These are phyloP conservation scores for Ilex asprella DNA, from an alignment of 257 asterid genomes.

Conservation along the genomic window DNA sequence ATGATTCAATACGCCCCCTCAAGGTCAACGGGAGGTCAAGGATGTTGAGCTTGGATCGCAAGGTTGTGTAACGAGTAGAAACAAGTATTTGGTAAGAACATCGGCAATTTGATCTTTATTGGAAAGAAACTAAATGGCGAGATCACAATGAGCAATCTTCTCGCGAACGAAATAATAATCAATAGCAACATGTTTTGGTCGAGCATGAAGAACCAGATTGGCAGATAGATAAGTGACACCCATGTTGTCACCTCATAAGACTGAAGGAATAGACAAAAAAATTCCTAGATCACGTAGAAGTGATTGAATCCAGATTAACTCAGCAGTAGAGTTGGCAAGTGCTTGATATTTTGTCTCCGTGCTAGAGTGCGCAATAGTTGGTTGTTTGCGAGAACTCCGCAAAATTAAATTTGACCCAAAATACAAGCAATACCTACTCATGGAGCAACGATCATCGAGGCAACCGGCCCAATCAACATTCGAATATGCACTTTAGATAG, in stretches of 20 bases:
- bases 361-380: background rate
- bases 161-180: too few relatives aligned
- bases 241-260: slow-evolving; percentile 1
- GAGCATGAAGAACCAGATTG: background rate
- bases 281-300: background rate
- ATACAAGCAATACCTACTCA: too few relatives aligned
- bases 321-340: background rate
- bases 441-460: too few relatives aligned
- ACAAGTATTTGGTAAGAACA: too few relatives aligned
- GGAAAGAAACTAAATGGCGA: too few relatives aligned
- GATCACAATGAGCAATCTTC: too few relatives aligned
- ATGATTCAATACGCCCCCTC: too few relatives aligned
- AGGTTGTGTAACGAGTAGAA: too few relatives aligned
- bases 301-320: background rate
- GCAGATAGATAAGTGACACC: background rate
- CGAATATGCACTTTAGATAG: background rate
- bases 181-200: background rate
- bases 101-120: too few relatives aligned
- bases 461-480: background rate
- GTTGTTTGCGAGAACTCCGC: background rate
- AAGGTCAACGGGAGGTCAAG: too few relatives aligned
- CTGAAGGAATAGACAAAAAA: background rate
- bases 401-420: background rate
- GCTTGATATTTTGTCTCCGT: background rate
- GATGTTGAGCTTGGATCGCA: too few relatives aligned